Evolutionary conservation across 2,329 filamentous ascomycete genomes (phyloP).

Genomic region (Cladorrhinum sp.): DNA sequence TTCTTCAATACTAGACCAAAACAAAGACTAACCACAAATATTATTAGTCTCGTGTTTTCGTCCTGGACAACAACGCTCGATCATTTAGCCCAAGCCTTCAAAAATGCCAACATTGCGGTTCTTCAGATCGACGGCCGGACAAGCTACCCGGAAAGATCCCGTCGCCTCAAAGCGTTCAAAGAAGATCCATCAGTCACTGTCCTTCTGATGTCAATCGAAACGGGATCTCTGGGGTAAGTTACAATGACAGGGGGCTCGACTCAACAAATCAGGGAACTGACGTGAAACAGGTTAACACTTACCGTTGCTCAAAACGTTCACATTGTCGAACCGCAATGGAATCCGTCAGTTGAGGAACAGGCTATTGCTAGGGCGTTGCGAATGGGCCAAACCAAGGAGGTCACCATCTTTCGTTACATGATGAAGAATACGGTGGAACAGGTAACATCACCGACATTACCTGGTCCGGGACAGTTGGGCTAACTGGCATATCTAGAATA

Average conservation of each 20-base stretch:
- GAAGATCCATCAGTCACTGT: background rate
- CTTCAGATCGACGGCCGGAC: background rate
- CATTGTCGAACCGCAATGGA: slow-evolving; percentile 15
- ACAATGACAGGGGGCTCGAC: too few species aligned
- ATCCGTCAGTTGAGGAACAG: slow-evolving; percentile 9
- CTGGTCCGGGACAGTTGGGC: too few species aligned
- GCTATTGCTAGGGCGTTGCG: slow-evolving; percentile 12
- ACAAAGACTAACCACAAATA: background rate
- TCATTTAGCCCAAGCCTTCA: background rate
- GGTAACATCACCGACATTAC: background rate
- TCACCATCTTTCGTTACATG: slow-evolving; percentile 10
- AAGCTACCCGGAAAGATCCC: background rate
- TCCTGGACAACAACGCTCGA: background rate
- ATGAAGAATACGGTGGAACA: slow-evolving; percentile 11
- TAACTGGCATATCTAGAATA: background rate
- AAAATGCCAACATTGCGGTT: background rate
- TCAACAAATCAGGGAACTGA: background rate
- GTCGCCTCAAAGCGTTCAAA: background rate
- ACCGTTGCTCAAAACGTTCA: slow-evolving; percentile 26
- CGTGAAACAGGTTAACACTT: background rate
- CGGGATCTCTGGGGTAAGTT: background rate
- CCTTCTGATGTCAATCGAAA: background rate
- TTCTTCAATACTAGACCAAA: too few species aligned
- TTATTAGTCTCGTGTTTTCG: background rate
- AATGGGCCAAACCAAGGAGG: slow-evolving; percentile 4